Base-by-base conservation (phyloP, 176 grass and related monocot genomes). In the Hsuehochloa calcarea region DNA sequence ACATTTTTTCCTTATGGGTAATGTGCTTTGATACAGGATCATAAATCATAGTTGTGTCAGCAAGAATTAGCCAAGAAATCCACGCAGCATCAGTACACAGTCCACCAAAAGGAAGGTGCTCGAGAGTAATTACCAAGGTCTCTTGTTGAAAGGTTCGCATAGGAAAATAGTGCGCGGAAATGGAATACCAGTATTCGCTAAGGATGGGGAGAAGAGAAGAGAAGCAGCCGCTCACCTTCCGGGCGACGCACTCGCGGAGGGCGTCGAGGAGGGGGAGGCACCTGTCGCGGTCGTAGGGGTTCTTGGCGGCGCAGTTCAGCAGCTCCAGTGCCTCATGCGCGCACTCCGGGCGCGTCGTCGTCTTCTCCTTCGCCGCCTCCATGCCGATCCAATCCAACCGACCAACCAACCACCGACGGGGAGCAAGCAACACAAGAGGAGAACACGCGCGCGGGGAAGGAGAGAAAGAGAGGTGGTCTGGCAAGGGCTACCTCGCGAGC, bases 251-350 rank as follows among this genome's bases (percentile, higher is more conserved):
- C 45, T 44, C 71, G 10, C 88, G 82, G 58, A 99, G 93, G 10
- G 71, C 84, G 35, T 94, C 93, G 46, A 99, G 67, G 83, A 94
- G 75, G 23, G 69, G 60, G 89, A 99, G 77, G 88, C 96, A 99
- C 84, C 81, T 86, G 38, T 96, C 90, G 60, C 88, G 93, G 72
- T 95, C 91, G 89, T 93, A 98, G 52, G 88, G 86, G 27, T 43
- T 56, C 39, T 83, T 84, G 12, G 86, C 81, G 50, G 87, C 63
- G 88, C 96, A 98, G 86, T 98, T 98, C 70, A 98, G 96, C 66
- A 98, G 89, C 79, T 73, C 93, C 68, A 98, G 86, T 71, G 91
- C 92, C 80, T 98, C 93, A 84, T 87, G 79, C 38, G 93, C 88
- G 84, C 96, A 98, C 54, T 89, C 89, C 35, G 93, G 91, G 80